A percentile compares a stretch with the other conserved stretches of the same genome.
Conservation (phyloP, 129 eudicot species). For the Tagetes erecta region DNA sequence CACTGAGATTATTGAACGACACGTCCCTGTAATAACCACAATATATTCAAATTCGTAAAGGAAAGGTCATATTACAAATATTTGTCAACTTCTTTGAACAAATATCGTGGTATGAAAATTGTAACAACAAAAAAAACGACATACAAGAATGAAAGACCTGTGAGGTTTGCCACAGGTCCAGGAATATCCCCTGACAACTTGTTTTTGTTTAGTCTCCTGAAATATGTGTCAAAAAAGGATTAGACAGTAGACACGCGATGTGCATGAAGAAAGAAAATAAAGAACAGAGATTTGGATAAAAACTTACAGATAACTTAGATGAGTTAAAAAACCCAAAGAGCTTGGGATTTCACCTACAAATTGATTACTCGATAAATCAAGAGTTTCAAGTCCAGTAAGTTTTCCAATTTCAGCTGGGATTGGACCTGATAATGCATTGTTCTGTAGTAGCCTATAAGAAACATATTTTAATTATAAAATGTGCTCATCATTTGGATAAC, state of each 20-base stretch:
- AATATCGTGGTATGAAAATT: background rate
- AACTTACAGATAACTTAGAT: constrained; percentile 84
- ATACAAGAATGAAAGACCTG: constrained; percentile 98
- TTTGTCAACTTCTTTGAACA: background rate
- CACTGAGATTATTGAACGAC: constrained; percentile 85
- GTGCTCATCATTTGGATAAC: background rate
- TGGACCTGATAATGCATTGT: constrained; percentile 74
- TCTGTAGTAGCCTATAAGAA: constrained; percentile 67
- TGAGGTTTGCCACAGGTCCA: constrained; percentile 74
- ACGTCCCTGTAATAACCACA: constrained; percentile 63
- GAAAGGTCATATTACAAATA: background rate
- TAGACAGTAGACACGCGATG: constrained; percentile 7
- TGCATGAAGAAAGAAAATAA: constrained; percentile 5
- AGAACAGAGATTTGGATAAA: background rate
- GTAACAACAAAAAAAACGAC: constrained; percentile 30
- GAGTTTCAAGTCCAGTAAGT: constrained; percentile 71
- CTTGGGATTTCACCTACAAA: constrained; percentile 84
- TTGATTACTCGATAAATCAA: constrained; percentile 84
- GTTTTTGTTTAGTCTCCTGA: constrained; percentile 87
- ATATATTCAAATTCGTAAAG: background rate
- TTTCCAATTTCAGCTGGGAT: constrained; percentile 80
- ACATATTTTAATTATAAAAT: background rate
- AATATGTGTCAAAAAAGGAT: constrained; percentile 24
- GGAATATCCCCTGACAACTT: constrained; percentile 86
- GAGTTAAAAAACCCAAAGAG: constrained; percentile 68